These are phyloP conservation scores for Cercis canadensis DNA, from an alignment of 306 rosid species.

Conservation along the genomic window DNA sequence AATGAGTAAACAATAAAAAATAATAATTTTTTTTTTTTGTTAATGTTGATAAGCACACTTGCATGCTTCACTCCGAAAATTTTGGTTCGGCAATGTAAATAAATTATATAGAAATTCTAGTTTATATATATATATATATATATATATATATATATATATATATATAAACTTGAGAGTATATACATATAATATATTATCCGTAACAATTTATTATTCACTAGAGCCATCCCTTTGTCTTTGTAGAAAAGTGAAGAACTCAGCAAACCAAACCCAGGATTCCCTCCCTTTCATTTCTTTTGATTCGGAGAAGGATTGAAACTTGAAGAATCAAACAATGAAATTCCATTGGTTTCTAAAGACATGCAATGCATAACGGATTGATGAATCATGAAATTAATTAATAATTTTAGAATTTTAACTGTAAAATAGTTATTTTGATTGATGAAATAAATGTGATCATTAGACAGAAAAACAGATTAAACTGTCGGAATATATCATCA, in stretches of 20 bases:
- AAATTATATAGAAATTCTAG: neutral
- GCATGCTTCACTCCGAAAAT: conserved; percentile 34
- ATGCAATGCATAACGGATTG: neutral
- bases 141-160: neutral
- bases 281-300: neutral
- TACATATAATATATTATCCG: no score
- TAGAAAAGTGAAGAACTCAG: neutral
- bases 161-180: no score
- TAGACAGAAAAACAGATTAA: no score
- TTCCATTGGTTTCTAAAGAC: neutral
- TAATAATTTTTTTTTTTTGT: neutral
- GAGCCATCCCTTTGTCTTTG: no score
- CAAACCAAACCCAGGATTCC: neutral
- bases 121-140: neutral
- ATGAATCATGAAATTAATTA: neutral
- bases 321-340: no score
- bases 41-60: neutral
- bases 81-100: neutral
- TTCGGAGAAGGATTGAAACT: neutral
- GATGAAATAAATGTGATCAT: no score
- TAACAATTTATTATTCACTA: no score
- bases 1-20: no score
- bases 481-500: no score
- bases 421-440: neutral
- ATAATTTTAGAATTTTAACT: neutral